Evolutionary conservation across 768 basidiomycete genomes (phyloP), one percentile per base, ranked within the genome.

Genomic region (Kwoniella newhampshirensis): DNA sequence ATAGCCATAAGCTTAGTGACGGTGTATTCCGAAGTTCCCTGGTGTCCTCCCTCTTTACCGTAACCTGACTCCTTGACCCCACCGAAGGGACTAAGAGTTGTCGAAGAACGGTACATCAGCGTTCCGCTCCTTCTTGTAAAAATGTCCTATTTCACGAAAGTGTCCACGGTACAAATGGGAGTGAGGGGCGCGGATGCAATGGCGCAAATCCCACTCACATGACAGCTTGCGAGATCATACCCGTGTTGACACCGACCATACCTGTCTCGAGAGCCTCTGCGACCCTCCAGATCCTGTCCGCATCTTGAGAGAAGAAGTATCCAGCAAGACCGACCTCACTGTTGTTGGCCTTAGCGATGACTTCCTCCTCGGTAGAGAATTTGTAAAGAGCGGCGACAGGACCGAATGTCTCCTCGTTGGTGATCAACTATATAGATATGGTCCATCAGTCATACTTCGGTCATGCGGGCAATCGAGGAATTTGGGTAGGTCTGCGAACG

Each of bases 321-420:
- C 92, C 93, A 18, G 94, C 91, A 21, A 99, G 81, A 0, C 96
- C 96, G 25, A 88, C 84, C 18, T 88, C 84, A 0, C 86, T 81
- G 65, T 83, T 79, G 76, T 99, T 98, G 28, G 94, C 94, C 23
- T 26, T 30, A 52, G 62, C 64, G 54, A 98, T 81, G 0, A 91
- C 92, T 75, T 98, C 88, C 41, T 92, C 91, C 78, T 99, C 96
- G 0, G 91, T 91, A 75, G 89, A 85, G 71, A 99, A 99, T 71
- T 86, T 87, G 74, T 83, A 86, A 21, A 99, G 79, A 27, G 70
- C 70, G 5, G 67, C 72, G 25, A 73, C 44, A 1, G 76, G 93
- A 0, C 94, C 96, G 69, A 99, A 99, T 0, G 96, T 98, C 81
- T 99, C 96, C 74, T 98, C 96, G 9, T 68, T 70, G 66, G 84